These are phyloP conservation scores for Amylostereum chailletii DNA, from an alignment of 1,284 basidiomycete genomes.

Conservation along the genomic window DNA sequence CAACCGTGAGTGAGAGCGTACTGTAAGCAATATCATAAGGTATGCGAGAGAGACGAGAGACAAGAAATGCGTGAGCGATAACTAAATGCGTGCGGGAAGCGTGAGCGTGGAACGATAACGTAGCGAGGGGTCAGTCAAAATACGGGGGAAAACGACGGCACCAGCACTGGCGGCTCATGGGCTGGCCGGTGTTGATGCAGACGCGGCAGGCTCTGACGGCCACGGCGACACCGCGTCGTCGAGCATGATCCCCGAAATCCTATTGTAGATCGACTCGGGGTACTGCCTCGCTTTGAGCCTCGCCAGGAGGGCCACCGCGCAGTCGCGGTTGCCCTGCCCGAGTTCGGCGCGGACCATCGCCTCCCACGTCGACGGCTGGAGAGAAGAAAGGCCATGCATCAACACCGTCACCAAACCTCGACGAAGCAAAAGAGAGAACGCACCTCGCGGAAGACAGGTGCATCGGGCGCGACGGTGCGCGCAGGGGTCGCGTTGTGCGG, in stretches of 20 bases:
- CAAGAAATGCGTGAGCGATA: no score
- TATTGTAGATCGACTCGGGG: conserved; percentile 39
- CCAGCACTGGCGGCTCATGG: no score
- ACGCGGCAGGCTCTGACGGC: conserved; percentile 11
- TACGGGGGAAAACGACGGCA: no score
- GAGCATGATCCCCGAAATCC: conserved; percentile 34
- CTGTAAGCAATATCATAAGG: no score
- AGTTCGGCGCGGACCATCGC: conserved; percentile 93
- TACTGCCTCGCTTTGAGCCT: conserved; percentile 73
- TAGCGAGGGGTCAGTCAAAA: no score
- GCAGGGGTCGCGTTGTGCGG: conserved; percentile 40
- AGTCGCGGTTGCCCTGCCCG: conserved; percentile 62
- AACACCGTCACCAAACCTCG: no score
- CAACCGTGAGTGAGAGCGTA: no score
- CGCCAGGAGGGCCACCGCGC: conserved; percentile 65
- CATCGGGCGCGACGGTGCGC: conserved; percentile 28
- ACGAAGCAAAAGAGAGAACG: conserved; percentile 22
- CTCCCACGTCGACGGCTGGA: conserved; percentile 83
- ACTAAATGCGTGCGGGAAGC: no score
- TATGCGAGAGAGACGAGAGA: no score
- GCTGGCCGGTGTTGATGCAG: no score
- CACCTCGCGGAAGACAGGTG: conserved; percentile 85
- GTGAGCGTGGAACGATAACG: no score
- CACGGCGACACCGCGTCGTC: conserved; percentile 26
- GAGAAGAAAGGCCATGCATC: conserved; percentile 6